Evolutionary conservation across 345 rosid species (phyloP).

Genomic region (Capsella bursapastoris): DNA sequence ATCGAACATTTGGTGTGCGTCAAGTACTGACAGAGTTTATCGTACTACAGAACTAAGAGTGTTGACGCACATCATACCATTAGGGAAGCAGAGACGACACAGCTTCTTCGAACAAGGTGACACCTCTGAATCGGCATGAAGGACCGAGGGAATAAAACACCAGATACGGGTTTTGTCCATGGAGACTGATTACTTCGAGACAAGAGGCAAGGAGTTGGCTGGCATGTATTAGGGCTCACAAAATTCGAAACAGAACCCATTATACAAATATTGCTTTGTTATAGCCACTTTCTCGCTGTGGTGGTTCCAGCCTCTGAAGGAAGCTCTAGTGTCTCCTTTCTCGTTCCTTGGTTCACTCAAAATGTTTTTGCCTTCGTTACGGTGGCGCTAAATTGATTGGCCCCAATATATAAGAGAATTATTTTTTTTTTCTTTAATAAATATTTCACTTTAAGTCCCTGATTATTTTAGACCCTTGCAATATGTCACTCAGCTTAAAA

Average conservation of each 20-base stretch:
- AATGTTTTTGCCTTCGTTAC: background rate
- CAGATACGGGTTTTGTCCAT: slow-evolving; percentile 41
- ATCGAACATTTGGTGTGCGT: slow-evolving; percentile 59
- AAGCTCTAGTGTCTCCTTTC: slow-evolving; percentile 9
- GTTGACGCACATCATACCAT: slow-evolving; percentile 44
- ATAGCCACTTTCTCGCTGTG: slow-evolving; percentile 6
- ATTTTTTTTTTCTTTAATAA: background rate
- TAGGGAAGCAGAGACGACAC: slow-evolving; percentile 48
- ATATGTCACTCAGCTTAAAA: slow-evolving; percentile 19
- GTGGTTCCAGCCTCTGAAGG: slow-evolving; percentile 21
- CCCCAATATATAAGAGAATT: background rate
- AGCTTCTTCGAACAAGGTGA: slow-evolving; percentile 21
- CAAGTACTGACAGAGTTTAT: background rate
- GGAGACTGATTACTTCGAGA: slow-evolving; percentile 31
- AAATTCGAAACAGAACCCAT: slow-evolving; percentile 50
- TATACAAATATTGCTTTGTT: background rate
- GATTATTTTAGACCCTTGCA: background rate
- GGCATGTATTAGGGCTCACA: slow-evolving; percentile 38
- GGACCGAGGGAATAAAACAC: slow-evolving; percentile 39
- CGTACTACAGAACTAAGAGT: background rate
- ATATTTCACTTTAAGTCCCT: slow-evolving; percentile 14
- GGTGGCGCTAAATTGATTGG: slow-evolving; percentile 22
- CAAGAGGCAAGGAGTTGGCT: slow-evolving; percentile 43
- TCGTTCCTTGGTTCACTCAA: background rate
- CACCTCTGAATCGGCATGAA: slow-evolving; percentile 29